phyloP scores from a whole-genome alignment of 2,329 filamentous ascomycete genomes.

The Phyllosticta capitalensis region DNA sequence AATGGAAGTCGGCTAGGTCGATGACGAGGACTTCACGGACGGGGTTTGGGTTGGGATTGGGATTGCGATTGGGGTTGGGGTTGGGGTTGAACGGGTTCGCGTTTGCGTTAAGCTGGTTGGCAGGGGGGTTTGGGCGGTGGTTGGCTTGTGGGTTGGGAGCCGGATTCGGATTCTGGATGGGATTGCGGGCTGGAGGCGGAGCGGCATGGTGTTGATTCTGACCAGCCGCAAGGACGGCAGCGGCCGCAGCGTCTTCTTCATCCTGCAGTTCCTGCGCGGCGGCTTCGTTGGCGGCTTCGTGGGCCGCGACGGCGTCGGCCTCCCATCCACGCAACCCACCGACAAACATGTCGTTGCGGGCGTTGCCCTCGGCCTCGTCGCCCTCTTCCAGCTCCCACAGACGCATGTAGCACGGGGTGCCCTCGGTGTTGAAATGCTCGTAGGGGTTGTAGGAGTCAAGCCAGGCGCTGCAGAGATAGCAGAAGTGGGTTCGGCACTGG shows the following conservation, averaged over 20 bases:
- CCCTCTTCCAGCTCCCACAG: slow-evolving; percentile 85
- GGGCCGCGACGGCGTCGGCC: slow-evolving; percentile 28
- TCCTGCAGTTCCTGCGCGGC: slow-evolving; percentile 20
- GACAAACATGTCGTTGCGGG: slow-evolving; percentile 35
- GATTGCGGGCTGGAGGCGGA: neutral
- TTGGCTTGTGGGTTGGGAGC: neutral
- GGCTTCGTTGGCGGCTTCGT: no score
- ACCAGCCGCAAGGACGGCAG: slow-evolving; percentile 6
- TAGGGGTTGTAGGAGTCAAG: slow-evolving; percentile 75
- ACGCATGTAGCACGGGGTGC: slow-evolving; percentile 63
- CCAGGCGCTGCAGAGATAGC: slow-evolving; percentile 88
- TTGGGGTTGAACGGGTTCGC: neutral
- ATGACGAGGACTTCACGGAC: neutral
- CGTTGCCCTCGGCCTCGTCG: slow-evolving; percentile 49
- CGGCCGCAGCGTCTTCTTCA: slow-evolving; percentile 20
- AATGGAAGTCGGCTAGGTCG: neutral
- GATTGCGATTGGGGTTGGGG: neutral
- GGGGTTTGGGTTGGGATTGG: neutral
- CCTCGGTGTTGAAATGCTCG: slow-evolving; percentile 71
- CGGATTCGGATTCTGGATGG: neutral
- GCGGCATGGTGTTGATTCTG: neutral
- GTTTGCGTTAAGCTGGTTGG: no score
- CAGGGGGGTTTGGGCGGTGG: neutral
- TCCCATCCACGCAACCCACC: slow-evolving; percentile 35
- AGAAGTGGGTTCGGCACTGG: slow-evolving; percentile 85